Evolutionary conservation across 129 eudicot genomes (phyloP).

Genomic region (Apium graveolens): DNA sequence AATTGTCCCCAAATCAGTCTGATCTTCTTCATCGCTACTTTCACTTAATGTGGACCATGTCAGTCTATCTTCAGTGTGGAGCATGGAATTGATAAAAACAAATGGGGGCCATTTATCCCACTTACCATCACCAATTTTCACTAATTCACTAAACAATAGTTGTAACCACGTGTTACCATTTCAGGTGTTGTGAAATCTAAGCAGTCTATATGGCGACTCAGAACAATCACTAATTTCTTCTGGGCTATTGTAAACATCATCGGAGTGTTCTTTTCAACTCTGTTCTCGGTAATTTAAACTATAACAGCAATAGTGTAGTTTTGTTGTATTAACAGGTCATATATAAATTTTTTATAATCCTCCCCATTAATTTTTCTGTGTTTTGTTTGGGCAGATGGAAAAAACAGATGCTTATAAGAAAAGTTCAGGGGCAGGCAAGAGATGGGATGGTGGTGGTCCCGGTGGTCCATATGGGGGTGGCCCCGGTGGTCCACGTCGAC

Average conservation of each 20-base stretch:
- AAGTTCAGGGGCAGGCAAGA: conserved; percentile 71
- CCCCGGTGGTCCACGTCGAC: conserved; percentile 93
- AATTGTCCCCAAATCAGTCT: background rate
- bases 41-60: background rate
- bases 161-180: background rate
- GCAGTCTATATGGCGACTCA: conserved; percentile 80
- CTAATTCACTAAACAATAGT: background rate
- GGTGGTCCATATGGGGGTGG: conserved; percentile 97
- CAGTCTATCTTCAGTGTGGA: background rate
- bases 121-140: background rate
- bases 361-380: background rate
- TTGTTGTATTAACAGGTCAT: background rate
- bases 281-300: conserved; percentile 69
- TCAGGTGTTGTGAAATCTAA: conserved; percentile 82
- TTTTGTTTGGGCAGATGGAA: conserved; percentile 56
- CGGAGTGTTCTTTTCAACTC: conserved; percentile 66
- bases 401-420: conserved; percentile 83
- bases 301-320: background rate
- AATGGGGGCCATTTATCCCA: background rate
- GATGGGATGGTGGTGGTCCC: conserved; percentile 92
- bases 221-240: conserved; percentile 71
- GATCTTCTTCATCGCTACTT: background rate
- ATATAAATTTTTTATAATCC: background rate
- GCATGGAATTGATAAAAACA: background rate
- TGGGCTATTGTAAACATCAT: conserved; percentile 61